Percentiles rank a stretch among this genome's conserved stretches.
Conservation (phyloP, 1,284 basidiomycete genomes). For the Pseudozyma tsukubaensis region DNA sequence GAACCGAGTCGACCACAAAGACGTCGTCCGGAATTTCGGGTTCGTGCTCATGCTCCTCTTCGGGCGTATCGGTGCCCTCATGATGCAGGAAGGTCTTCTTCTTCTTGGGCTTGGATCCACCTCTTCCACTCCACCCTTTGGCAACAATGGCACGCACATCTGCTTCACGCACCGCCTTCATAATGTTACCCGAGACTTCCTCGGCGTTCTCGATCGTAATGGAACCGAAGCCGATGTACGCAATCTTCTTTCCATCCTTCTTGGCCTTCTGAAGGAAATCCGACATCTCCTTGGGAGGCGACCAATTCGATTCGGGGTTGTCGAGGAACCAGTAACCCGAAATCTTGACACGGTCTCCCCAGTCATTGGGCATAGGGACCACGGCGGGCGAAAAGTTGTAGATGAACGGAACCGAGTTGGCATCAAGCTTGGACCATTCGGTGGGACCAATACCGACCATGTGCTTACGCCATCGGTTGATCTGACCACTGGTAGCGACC, state of each 20-base stretch:
- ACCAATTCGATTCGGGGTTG: constrained; percentile 73
- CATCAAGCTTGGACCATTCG: constrained; percentile 47
- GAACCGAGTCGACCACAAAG: constrained; percentile 62
- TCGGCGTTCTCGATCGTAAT: constrained; percentile 68
- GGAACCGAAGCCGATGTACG: constrained; percentile 68
- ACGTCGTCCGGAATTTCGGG: constrained; percentile 66
- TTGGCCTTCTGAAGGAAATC: constrained; percentile 75
- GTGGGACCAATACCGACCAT: constrained; percentile 55
- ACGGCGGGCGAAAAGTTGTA: constrained; percentile 65
- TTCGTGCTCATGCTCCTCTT: constrained; percentile 51
- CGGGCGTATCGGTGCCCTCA: constrained; percentile 29
- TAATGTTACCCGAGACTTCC: constrained; percentile 67
- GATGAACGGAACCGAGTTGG: constrained; percentile 56
- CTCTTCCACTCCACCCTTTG: constrained; percentile 64
- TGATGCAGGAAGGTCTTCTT: constrained; percentile 23
- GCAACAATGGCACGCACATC: constrained; percentile 64
- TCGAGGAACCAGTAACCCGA: constrained; percentile 64
- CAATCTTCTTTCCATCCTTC: constrained; percentile 72
- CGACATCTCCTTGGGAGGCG: constrained; percentile 73
- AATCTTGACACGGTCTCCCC: constrained; percentile 56
- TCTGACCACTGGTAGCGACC: constrained; percentile 59
- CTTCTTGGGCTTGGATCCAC: constrained; percentile 38
- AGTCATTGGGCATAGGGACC: constrained; percentile 61
- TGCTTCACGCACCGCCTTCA: constrained; percentile 53
- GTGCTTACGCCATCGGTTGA: constrained; percentile 63